Base-by-base conservation (phyloP, 371 early-diverging fungal species). In the Lichtheimia corymbifera region DNA sequence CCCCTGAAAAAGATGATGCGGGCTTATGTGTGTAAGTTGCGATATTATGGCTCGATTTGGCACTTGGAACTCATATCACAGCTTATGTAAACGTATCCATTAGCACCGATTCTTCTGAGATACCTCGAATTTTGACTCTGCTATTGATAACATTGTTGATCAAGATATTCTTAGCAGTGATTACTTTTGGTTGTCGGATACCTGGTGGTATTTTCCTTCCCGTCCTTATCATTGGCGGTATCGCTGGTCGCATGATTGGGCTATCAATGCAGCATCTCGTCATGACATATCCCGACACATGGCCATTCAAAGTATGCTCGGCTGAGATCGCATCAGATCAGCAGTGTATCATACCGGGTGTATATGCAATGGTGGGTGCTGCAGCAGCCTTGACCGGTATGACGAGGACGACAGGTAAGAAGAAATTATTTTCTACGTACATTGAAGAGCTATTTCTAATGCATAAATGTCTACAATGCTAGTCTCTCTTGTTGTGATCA, bases 341-440 rank as follows among this genome's bases (percentile, higher is more conserved):
- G 27, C 69, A 72, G 53, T 97, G 97, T 71, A 83, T 97, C 9
- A 93, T 90, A 7, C 95, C 96, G 0, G 98, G 97, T 27, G 87
- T 93, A n/a, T 98, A 98, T 72, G 95, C 98, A 0, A 84, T 97
- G 75, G 92, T 97, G 2, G 98, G 97, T 7, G 96, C 97, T 2
- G 96, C 95, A 3, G 95, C 97, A 6, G 83, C 89, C 20, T 75
- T 98, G 64, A 90, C 92, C 1, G 97, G 98, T 5, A 90, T 94
- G 3, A 96, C 98, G 0, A 86, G 96, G 59, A 95, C 95, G 71
- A 96, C 97, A 6, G 74, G 80, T 80, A 77, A 64, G n/a, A 47
- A 0, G 0, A 47, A 5, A 47, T 47, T 11, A 35, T 11, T 35
- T 35, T 35, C 11, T 35, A 11, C 22, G 22, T 22, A 22, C 35